Base-by-base conservation (phyloP, 1,139 yeast genomes). In the Arxiozyma telluris region DNA sequence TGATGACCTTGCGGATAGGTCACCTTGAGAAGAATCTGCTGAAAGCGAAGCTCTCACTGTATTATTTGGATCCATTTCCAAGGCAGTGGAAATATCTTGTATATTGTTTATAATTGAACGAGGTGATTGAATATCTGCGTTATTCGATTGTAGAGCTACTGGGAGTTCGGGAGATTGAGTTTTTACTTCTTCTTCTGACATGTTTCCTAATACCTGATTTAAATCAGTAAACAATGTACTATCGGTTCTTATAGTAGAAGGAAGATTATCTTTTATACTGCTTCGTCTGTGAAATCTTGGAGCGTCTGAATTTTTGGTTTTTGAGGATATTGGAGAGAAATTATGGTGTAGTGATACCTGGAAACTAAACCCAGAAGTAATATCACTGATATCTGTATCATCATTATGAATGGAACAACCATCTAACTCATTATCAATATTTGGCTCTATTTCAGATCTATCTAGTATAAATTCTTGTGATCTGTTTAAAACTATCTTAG, bases 191-290 rank as follows among this genome's bases (percentile, higher is more conserved):
- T 41, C 51, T 2, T 42, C 30, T 18, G 47, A 30, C 11, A 30
- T 42, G n/a, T 49, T 45, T 12, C 51, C 48, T 41, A 65, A 51
- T 9, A 67, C 51, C 49, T 61, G 59, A 43, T 60, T 65, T 53
- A 66, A 50, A 50, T 64, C 70, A 51, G 56, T 61, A 49, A 51
- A 66, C 5, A 62, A 55, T 1, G 55, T 56, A 47, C 57, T 63
- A 47, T 60, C 60, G 44, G 59, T 61, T 53, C 67, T 60, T 8
- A 64, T 74, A 1, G 79, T 80, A 11, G 71, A 67, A 1, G 74
- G 70, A 44, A 73, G 58, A 47, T 61, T 64, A 43, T 64, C 69
- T 25, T 66, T 65, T 43, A 61, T 59, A 53, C 63, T 62, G 22
- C 30, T 23, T 53, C 44, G 43, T 21, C 52, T 50, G 17, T 34